Base-by-base conservation (phyloP, 2,329 filamentous ascomycete genomes). In the Neofusicoccum kwambonambiense region DNA sequence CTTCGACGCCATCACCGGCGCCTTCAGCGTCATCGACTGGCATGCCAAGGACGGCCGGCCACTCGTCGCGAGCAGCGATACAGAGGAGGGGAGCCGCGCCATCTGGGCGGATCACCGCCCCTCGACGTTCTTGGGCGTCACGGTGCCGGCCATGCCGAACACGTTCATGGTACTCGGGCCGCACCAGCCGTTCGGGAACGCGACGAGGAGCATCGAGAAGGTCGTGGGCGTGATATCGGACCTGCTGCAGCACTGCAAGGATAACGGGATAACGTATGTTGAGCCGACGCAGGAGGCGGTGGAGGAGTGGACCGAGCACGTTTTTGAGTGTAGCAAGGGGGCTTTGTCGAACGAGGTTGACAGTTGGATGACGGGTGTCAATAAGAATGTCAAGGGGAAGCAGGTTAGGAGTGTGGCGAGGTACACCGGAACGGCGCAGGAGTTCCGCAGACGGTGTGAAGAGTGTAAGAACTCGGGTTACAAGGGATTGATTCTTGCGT, bases 331-430 rank as follows among this genome's bases (percentile, higher is more conserved):
- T 60, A 77, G 78, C 0, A 71, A 79, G 41, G 82, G 82, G 0
- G 65, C 81, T 9, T 68, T 85, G 31, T 75, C 77, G 0, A 81
- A 81, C 65, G 78, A 83, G 66, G 80, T 84, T 0, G 82, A 85
- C 66, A 80, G 77, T 1, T 86, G 83, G 83, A 84, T 85, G 82
- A 85, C 82, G 1, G 83, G 83, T 0, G 80, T 85, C 1, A 85
- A 85, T 67, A 82, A 76, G 67, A 84, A 85, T 65, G 69, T 84
- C 44, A 72, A 74, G 15, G 73, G 77, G 42, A 83, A 83, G 73
- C 75, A 79, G 68, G 78, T 77, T 66, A 74, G 82, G 51, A 79
- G 74, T 8, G 76, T 85, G 67, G 78, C 79, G 3, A 72, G 82
- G 51, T 85, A 84, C 65, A 77, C 76, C 35, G 82, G 82, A 0